phyloP scores from a whole-genome alignment of 768 basidiomycete genomes.

The Chalciporus pseudorubinellus region DNA sequence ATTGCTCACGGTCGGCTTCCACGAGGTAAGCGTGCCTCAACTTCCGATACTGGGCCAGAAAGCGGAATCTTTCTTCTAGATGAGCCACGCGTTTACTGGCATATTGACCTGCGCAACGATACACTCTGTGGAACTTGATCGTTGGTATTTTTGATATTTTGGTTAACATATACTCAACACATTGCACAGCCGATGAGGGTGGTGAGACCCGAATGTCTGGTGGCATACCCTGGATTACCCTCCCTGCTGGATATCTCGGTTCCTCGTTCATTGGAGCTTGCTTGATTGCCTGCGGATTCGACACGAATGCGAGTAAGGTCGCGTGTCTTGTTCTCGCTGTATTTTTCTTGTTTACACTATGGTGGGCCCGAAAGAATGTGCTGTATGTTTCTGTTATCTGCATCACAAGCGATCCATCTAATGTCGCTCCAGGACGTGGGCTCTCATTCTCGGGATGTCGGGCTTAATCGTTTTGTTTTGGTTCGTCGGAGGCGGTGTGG shows the following conservation, averaged over 20 bases:
- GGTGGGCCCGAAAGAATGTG: conserved; percentile 80
- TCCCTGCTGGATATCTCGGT: conserved; percentile 85
- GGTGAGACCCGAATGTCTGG: conserved; percentile 87
- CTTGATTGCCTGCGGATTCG: conserved; percentile 84
- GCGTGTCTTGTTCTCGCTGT: conserved; percentile 75
- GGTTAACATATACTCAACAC: conserved; percentile 10
- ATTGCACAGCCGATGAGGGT: conserved; percentile 72
- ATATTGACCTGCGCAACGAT: conserved; percentile 84
- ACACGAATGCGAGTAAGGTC: conserved; percentile 85
- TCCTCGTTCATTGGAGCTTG: conserved; percentile 84
- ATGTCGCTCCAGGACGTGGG: conserved; percentile 58
- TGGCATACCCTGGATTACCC: conserved; percentile 76
- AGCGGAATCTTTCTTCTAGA: conserved; percentile 40
- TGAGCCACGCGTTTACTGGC: conserved; percentile 83
- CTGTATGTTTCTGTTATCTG: conserved; percentile 46
- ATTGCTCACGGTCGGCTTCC: conserved; percentile 83
- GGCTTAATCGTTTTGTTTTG: conserved; percentile 80
- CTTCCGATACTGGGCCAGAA: not conserved
- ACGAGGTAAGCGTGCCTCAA: conserved; percentile 56
- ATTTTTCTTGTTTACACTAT: conserved; percentile 86
- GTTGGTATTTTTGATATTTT: conserved; percentile 42
- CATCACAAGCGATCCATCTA: not conserved
- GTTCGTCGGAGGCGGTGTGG: conserved; percentile 74
- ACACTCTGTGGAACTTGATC: conserved; percentile 83
- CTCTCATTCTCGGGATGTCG: conserved; percentile 73